Conservation (phyloP, 2,329 filamentous ascomycete genomes). For the Calonectria pteridis region DNA sequence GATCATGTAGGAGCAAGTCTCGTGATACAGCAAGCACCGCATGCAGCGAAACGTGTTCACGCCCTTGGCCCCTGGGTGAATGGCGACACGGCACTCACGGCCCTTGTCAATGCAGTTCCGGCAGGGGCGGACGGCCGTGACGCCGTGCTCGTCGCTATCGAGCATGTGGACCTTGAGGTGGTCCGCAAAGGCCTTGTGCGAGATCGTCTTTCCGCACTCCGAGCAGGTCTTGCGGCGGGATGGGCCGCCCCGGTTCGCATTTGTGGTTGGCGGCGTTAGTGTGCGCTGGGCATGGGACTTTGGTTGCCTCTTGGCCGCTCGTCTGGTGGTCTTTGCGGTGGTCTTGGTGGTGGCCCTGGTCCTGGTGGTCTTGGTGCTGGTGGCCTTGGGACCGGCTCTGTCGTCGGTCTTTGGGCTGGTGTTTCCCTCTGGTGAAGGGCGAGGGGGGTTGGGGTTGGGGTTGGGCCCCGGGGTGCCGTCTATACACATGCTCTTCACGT, state of each 20-base stretch:
- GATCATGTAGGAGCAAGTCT: neutral
- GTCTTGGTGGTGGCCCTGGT: neutral
- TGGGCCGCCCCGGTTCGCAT: neutral
- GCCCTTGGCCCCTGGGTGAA: neutral
- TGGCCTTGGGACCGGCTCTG: neutral
- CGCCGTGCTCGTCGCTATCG: neutral
- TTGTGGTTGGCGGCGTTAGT: neutral
- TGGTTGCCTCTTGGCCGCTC: neutral
- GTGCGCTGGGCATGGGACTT: neutral
- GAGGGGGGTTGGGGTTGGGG: neutral
- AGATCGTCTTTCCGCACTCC: neutral
- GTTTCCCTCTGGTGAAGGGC: neutral
- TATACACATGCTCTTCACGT: neutral
- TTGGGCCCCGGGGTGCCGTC: neutral
- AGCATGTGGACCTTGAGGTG: constrained; percentile 3
- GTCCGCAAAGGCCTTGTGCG: constrained; percentile 3
- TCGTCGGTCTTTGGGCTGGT: neutral
- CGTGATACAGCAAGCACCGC: constrained; percentile 5
- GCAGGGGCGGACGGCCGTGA: neutral
- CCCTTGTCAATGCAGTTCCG: neutral
- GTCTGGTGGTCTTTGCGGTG: neutral
- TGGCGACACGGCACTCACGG: neutral
- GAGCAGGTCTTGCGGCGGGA: neutral
- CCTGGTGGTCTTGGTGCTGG: neutral
- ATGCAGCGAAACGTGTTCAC: constrained; percentile 2